A percentile compares a stretch with the other conserved stretches of the same genome.
Conservation (phyloP, 129 eudicot genomes). For the Pseudognaphalium luteoalbum region DNA sequence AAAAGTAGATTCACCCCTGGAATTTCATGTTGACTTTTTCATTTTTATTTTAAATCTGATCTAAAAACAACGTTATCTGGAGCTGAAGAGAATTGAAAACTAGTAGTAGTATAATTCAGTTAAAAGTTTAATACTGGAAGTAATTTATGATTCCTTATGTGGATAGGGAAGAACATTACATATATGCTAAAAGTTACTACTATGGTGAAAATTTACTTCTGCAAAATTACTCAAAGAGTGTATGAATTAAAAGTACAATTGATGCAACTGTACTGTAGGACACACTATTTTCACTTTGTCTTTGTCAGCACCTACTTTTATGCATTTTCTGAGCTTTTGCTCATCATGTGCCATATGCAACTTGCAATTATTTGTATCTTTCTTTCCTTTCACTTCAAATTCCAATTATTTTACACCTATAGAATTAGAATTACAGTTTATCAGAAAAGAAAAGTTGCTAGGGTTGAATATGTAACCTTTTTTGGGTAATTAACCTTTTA, state of each 20-base stretch:
- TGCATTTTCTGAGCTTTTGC: conserved; percentile 11
- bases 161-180: no score
- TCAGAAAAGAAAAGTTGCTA: neutral
- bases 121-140: no score
- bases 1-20: no score
- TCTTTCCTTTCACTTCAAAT: neutral
- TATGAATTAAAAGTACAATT: neutral
- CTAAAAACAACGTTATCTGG: no score
- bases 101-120: no score
- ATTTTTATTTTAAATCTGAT: no score
- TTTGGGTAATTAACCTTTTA: neutral
- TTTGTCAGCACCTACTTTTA: conserved; percentile 12
- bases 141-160: no score
- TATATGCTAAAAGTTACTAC: neutral
- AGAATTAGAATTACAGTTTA: neutral
- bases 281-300: conserved; percentile 20
- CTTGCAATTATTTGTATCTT: neutral
- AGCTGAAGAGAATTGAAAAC: no score
- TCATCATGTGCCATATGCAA: neutral
- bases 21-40: no score
- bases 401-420: neutral
- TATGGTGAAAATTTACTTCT: neutral
- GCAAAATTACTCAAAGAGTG: neutral
- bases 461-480: neutral
- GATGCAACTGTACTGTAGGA: conserved; percentile 7